Evolutionary conservation across 1,284 basidiomycete species (phyloP).

Genomic region (Vanrija humicola): DNA sequence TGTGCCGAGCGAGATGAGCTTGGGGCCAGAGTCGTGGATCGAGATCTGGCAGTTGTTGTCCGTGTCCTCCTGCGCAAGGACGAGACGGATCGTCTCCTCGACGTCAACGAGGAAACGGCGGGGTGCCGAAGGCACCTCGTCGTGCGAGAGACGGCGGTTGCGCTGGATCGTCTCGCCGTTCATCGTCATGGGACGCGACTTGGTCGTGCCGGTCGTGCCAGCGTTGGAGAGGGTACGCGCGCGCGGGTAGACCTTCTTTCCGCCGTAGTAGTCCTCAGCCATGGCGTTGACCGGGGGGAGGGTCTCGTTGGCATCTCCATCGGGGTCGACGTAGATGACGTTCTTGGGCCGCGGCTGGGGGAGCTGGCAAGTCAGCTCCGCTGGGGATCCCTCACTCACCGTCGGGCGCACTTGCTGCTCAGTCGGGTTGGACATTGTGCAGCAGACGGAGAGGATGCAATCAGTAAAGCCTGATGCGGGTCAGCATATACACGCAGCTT

Average conservation of each 20-base stretch:
- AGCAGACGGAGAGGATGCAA: too few species aligned
- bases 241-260: constrained; percentile 67
- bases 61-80: constrained; percentile 97
- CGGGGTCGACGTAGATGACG: constrained; percentile 43
- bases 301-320: constrained; percentile 6
- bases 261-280: constrained; percentile 76
- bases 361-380: constrained; percentile 23
- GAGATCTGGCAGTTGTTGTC: constrained; percentile 90
- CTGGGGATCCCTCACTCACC: constrained; percentile 12
- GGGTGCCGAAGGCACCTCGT: constrained; percentile 51
- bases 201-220: constrained; percentile 60
- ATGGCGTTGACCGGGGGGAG: constrained; percentile 60
- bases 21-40: constrained; percentile 93
- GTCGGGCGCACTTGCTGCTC: constrained; percentile 11
- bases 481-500: too few species aligned
- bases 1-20: constrained; percentile 91
- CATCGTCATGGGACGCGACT: constrained; percentile 59
- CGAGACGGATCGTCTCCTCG: constrained; percentile 95
- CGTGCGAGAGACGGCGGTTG: constrained; percentile 73
- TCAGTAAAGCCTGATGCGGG: too few species aligned
- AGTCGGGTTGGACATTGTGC: not conserved
- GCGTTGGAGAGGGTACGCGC: constrained; percentile 79
- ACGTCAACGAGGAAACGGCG: constrained; percentile 94
- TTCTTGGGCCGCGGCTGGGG: constrained; percentile 32
- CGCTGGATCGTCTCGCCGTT: constrained; percentile 68